Percentiles rank a stretch among this genome's conserved stretches.
These are phyloP conservation scores for Trichoderma breve DNA, from an alignment of 2,329 filamentous ascomycete genomes.

Conservation along the genomic window DNA sequence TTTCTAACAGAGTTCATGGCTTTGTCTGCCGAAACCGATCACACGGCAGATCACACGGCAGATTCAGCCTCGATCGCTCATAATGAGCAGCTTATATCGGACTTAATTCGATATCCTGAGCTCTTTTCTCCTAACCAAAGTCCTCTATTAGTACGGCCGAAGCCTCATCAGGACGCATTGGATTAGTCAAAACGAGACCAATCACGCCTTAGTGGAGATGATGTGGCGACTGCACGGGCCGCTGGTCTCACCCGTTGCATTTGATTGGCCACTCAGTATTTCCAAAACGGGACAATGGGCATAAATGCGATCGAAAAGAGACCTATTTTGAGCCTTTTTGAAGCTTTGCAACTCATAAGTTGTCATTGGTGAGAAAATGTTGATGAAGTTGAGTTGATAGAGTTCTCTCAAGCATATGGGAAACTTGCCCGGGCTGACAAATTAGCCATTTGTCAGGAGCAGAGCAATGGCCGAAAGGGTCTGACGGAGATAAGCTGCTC, in stretches of 20 bases:
- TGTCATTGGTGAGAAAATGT: neutral
- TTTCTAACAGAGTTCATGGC: neutral
- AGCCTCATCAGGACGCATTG: neutral
- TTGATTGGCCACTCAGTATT: neutral
- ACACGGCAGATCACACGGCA: neutral
- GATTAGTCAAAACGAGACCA: neutral
- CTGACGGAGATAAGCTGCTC: constrained; percentile 6
- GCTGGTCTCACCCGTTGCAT: neutral
- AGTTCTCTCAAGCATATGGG: neutral
- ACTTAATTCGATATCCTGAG: neutral
- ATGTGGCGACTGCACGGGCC: neutral
- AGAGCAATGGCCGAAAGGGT: neutral
- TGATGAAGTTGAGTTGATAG: neutral
- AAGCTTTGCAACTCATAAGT: neutral
- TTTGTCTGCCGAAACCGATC: neutral
- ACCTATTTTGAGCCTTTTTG: neutral
- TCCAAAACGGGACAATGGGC: neutral
- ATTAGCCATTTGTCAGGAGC: constrained; percentile 1
- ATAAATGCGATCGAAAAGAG: neutral
- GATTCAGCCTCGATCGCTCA: neutral
- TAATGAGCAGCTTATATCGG: neutral
- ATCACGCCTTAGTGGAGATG: neutral
- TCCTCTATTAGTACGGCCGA: neutral
- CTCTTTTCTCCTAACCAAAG: neutral
- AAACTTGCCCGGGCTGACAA: neutral